Conservation (phyloP, 2,329 filamentous ascomycete species). For the Sporothrix humicola region DNA sequence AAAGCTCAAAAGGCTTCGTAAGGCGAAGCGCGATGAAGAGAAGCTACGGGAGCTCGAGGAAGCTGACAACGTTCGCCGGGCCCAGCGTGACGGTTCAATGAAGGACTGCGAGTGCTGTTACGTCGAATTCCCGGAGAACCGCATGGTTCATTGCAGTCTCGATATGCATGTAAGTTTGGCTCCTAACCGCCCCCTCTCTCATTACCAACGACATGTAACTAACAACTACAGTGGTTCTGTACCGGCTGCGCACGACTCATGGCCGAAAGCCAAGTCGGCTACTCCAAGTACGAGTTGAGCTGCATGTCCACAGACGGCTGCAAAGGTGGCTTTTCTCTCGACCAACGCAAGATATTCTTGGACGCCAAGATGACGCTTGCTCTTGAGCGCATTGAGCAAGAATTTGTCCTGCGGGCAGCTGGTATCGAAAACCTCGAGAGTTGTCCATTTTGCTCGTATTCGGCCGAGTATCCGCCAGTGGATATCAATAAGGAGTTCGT, state of each 20-base stretch:
- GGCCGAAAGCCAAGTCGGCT: slow-evolving; percentile 71
- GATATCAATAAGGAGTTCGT: slow-evolving; percentile 74
- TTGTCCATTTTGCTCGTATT: slow-evolving; percentile 84
- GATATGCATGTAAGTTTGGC: slow-evolving; percentile 53
- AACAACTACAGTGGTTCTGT: slow-evolving; percentile 66
- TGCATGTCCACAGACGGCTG: slow-evolving; percentile 77
- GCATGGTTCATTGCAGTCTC: slow-evolving; percentile 71
- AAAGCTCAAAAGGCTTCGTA: slow-evolving; percentile 40
- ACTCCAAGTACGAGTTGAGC: slow-evolving; percentile 68
- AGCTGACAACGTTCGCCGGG: slow-evolving; percentile 49
- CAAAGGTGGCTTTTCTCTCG: slow-evolving; percentile 61
- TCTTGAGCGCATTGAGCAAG: slow-evolving; percentile 73
- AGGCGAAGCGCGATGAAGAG: slow-evolving; percentile 39
- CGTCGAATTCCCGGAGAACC: slow-evolving; percentile 67
- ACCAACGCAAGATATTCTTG: slow-evolving; percentile 63
- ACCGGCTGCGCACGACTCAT: slow-evolving; percentile 66
- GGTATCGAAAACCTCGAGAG: slow-evolving; percentile 73
- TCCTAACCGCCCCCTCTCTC: background rate
- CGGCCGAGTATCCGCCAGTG: slow-evolving; percentile 71
- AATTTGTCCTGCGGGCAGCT: slow-evolving; percentile 70
- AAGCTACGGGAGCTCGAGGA: slow-evolving; percentile 47
- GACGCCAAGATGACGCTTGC: slow-evolving; percentile 63
- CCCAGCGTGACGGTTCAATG: slow-evolving; percentile 57
- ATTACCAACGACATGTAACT: background rate
- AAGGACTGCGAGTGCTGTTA: slow-evolving; percentile 78